A percentile compares a stretch with the other conserved stretches of the same genome.
phyloP scores from a whole-genome alignment of 2,329 filamentous ascomycete species.

The Pezicula rhizophila region DNA sequence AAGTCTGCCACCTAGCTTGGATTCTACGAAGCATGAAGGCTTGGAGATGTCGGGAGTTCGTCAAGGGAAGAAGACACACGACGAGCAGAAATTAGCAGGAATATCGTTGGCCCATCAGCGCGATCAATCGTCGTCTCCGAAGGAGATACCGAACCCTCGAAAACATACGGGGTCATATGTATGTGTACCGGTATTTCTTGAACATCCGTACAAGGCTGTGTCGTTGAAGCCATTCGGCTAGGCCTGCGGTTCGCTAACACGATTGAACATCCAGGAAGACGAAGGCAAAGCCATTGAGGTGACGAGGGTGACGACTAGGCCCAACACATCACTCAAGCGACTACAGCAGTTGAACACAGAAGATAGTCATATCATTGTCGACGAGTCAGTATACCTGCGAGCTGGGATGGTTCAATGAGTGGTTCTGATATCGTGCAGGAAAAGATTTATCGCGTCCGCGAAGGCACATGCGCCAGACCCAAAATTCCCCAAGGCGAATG shows the following conservation, averaged over 20 bases:
- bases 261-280: neutral
- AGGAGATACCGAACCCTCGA: neutral
- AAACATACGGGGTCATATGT: neutral
- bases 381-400: neutral
- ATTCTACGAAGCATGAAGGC: neutral
- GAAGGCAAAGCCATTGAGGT: neutral
- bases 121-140: neutral
- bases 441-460: too few species aligned
- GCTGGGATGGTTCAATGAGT: neutral
- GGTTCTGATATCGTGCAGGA: neutral
- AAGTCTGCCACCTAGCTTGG: neutral
- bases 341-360: neutral
- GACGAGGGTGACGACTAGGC: neutral
- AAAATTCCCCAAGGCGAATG: too few species aligned
- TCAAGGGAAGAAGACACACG: neutral
- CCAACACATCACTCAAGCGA: neutral
- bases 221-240: conserved; percentile 1
- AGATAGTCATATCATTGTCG: too few species aligned
- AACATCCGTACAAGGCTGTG: neutral
- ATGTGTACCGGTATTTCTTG: neutral
- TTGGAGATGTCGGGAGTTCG: neutral
- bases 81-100: too few species aligned
- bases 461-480: too few species aligned
- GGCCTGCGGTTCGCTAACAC: conserved; percentile 1
- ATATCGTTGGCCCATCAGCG: neutral